A percentile compares a stretch with the other conserved stretches of the same genome.
Evolutionary conservation across 805 yeast species (phyloP).

Genomic region (Wickerhamomyces chambardii): DNA sequence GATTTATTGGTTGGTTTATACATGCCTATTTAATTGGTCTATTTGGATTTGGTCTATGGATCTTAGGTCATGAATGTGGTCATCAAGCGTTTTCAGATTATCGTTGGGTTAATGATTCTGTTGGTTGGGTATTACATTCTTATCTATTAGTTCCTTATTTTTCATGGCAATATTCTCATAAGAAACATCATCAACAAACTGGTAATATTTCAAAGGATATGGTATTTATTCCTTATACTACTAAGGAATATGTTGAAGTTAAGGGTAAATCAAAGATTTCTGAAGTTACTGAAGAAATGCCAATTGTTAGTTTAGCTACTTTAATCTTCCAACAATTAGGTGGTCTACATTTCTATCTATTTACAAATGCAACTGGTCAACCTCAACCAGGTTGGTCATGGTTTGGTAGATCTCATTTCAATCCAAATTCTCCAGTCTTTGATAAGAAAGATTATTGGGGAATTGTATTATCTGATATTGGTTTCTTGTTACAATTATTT

Average conservation of each 20-base stretch:
- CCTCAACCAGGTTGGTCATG: slow-evolving; percentile 30
- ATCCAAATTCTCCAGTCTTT: slow-evolving; percentile 46
- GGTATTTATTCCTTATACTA: slow-evolving; percentile 50
- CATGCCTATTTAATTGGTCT: slow-evolving; percentile 33
- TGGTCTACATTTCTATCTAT: slow-evolving; percentile 42
- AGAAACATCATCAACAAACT: slow-evolving; percentile 56
- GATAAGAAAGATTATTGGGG: slow-evolving; percentile 47
- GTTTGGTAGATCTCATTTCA: slow-evolving; percentile 39
- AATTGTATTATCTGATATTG: slow-evolving; percentile 46
- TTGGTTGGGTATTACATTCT: slow-evolving; percentile 56
- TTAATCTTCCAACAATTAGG: slow-evolving; percentile 46
- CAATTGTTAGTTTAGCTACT: slow-evolving; percentile 33
- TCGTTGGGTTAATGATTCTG: slow-evolving; percentile 39
- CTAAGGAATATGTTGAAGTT: slow-evolving; percentile 30
- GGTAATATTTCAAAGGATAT: slow-evolving; percentile 53
- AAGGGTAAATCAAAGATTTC: slow-evolving; percentile 25
- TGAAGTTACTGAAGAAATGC: slow-evolving; percentile 47
- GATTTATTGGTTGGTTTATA: slow-evolving; percentile 33
- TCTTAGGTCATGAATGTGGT: slow-evolving; percentile 58
- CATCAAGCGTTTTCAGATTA: slow-evolving; percentile 55
- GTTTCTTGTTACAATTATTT: slow-evolving; percentile 34
- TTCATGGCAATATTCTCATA: slow-evolving; percentile 53
- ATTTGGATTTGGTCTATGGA: slow-evolving; percentile 52
- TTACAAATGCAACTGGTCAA: slow-evolving; percentile 52
- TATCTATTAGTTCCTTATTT: slow-evolving; percentile 50